These are phyloP conservation scores for Alternaria panax DNA, from an alignment of 2,329 filamentous ascomycete genomes.

Conservation along the genomic window DNA sequence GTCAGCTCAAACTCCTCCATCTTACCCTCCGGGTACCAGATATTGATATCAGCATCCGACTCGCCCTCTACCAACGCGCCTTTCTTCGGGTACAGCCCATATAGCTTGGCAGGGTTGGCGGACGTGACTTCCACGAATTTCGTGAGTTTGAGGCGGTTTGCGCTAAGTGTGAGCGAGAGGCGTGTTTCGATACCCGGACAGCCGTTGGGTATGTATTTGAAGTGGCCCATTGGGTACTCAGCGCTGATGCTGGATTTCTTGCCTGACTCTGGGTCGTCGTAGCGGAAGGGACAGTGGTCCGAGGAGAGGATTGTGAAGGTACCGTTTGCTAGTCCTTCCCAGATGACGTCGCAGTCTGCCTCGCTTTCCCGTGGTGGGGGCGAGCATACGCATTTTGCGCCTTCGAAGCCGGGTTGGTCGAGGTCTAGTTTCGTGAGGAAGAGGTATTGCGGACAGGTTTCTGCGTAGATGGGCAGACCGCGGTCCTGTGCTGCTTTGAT, in stretches of 20 bases:
- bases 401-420: slow-evolving; percentile 61
- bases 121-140: slow-evolving; percentile 64
- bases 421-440: slow-evolving; percentile 62
- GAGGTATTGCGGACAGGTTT: slow-evolving; percentile 66
- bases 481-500: slow-evolving; percentile 60
- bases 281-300: slow-evolving; percentile 59
- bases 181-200: slow-evolving; percentile 66
- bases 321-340: slow-evolving; percentile 59
- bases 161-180: slow-evolving; percentile 56
- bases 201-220: slow-evolving; percentile 67
- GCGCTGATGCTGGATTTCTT: slow-evolving; percentile 58
- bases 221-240: slow-evolving; percentile 56
- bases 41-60: slow-evolving; percentile 63
- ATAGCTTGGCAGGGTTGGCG: slow-evolving; percentile 65
- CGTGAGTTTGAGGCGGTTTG: slow-evolving; percentile 52
- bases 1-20: slow-evolving; percentile 55
- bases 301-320: slow-evolving; percentile 62
- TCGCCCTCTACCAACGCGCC: slow-evolving; percentile 59
- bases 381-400: slow-evolving; percentile 63
- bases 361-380: slow-evolving; percentile 59
- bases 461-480: slow-evolving; percentile 60
- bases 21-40: slow-evolving; percentile 55
- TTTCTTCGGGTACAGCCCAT: slow-evolving; percentile 63
- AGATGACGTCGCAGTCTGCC: slow-evolving; percentile 60
- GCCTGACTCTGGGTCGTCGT: slow-evolving; percentile 51